Percentiles rank a stretch among this genome's conserved stretches.
Evolutionary conservation across 139 green algal genomes (phyloP).

Genomic region (Chlamydomonas sp.): DNA sequence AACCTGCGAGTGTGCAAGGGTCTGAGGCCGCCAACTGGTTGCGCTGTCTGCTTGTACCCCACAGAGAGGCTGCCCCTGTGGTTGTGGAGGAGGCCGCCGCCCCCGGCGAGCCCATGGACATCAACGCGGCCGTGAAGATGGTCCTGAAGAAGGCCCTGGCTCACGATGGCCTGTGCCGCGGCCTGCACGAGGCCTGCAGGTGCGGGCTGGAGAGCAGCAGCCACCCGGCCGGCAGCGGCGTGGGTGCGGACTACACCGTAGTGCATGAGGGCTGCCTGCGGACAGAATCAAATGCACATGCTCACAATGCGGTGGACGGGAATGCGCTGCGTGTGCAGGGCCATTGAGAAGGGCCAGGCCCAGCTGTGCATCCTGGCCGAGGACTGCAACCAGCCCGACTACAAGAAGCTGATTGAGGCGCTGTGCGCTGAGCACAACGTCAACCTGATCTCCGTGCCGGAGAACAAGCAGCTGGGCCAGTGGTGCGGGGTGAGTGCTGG

Average conservation of each 20-base stretch:
- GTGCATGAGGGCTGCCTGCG: too few relatives aligned
- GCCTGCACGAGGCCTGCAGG: conserved; percentile 91
- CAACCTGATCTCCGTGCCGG: conserved; percentile 94
- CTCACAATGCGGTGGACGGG: too few relatives aligned
- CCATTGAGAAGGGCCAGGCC: conserved; percentile 73
- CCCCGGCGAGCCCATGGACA: conserved; percentile 94
- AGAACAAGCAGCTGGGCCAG: conserved; percentile 94
- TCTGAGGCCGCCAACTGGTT: neutral
- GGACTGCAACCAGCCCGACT: conserved; percentile 99
- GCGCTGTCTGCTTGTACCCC: neutral
- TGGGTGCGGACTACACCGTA: too few relatives aligned
- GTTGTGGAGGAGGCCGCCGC: conserved; percentile 68
- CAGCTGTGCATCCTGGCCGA: conserved; percentile 97
- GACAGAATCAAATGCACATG: too few relatives aligned
- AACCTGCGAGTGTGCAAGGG: too few relatives aligned
- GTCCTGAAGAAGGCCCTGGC: conserved; percentile 99
- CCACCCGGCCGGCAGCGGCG: too few relatives aligned
- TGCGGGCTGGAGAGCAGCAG: neutral
- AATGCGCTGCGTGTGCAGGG: neutral
- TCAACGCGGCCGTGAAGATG: conserved; percentile 93
- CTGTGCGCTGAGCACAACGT: conserved; percentile 98
- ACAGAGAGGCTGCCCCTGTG: conserved; percentile 70
- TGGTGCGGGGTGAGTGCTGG: conserved; percentile 75
- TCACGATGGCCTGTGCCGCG: conserved; percentile 94
- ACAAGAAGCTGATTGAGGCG: conserved; percentile 99